Evolutionary conservation across 768 basidiomycete genomes (phyloP), one percentile per base, ranked within the genome.

Genomic region (Suillus subaureus): DNA sequence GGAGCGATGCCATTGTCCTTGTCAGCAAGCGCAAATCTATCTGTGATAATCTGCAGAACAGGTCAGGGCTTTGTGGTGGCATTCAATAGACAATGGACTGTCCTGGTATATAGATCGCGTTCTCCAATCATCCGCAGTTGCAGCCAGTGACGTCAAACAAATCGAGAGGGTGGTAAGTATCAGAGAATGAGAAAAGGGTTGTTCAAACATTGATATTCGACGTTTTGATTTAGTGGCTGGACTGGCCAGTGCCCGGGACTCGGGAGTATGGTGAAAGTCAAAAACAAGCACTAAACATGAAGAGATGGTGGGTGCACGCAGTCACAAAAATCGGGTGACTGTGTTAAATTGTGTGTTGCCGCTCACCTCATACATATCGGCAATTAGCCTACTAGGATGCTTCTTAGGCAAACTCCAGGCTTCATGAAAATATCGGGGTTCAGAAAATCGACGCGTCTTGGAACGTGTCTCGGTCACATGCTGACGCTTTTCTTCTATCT

Each of bases 101-200:
- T 76, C 83, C 79, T 87, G 86, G 72, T 87, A 87, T 68, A 88
- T 85, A 16, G 85, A 80, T 23, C 84, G 78, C 60, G 79, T 78
- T 61, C 82, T 82, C 87, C 84, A 85, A 23, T 81, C 73, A n/a
- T 81, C 78, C 8, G 81, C 80, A 60, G 80, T 79, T 3, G 82
- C 82, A 11, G 82, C 79, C 39, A 45, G 63, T 8, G 71, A 68
- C 52, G 52, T 64, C 55, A 63, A 55, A 26, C 47, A 43, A 26
- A 68, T 33, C 0, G 43, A 65, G 35, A 67, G 63, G 18, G 61
- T 4, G 39, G 18, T 6, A n/a, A 68, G 58, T 35, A 62, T 64
- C 7, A 72, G 16, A 18, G 51, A 28, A 35, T 35, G 6, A n/a
- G 33, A 55, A 21, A 52, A 18, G 4, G 11, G 33, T 55, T 6